Evolutionary conservation across 352 stramenopile genomes (phyloP), one percentile per base, ranked within the genome.

Genomic region (Plasmopara viticola): DNA sequence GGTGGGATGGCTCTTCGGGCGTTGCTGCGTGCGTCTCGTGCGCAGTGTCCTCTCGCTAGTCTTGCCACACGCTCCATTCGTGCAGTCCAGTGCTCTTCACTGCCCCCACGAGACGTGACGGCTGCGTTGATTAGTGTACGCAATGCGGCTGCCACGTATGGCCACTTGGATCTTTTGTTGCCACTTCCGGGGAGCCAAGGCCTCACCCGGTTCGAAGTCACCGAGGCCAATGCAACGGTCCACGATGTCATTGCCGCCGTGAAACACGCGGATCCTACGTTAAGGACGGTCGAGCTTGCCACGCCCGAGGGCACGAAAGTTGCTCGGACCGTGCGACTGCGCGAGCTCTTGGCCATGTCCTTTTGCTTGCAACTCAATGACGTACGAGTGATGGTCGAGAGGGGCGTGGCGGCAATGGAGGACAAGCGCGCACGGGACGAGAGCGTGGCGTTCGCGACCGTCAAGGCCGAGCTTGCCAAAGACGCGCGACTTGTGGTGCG

Each of bases 331-430:
- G 75, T 87, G 48, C 72, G 75, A 14, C 49, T 91, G 6, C 48
- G 54, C 8, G 78, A 87, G 49, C 68, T 91, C 40, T 78, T 72
- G 39, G 60, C 63, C 46, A 83, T 89, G 68, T 29, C 73, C 15
- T 87, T 91, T 53, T 81, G 84, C 47, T 47, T 91, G 30, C 70
- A 76, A 7, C 56, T 91, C 10, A 87, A 91, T 60, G 66, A 86
- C 47, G 64, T 86, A 17, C 76, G 79, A 52, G 54, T 87, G 28
- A 29, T 83, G 30, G 57, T 86, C 15, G 60, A 84, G 53, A 82
- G 80, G 39, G 65, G 76, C 62, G 55, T 13, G 5, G 45, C 30
- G 7, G 37, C 56, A 4, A 63, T 68, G 46, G 68, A 82, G 18
- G 62, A 72, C 14, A 33, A 43, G 6, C 55, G 55, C 25, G 30